Evolutionary conservation across 83 land plant species (phyloP).

Genomic region (Picea abies): DNA sequence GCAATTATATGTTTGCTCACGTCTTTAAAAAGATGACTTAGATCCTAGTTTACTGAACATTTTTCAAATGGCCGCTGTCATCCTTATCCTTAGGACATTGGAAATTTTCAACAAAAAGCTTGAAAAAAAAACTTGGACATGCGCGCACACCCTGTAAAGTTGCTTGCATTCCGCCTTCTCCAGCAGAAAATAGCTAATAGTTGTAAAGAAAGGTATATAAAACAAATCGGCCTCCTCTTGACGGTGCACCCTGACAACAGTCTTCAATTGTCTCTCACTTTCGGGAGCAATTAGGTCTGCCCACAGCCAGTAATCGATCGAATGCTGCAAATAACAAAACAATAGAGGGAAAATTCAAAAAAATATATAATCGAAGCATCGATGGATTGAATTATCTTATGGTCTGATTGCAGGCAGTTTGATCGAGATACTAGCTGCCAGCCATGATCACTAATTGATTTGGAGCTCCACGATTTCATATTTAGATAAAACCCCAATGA

Average conservation of each 20-base stretch:
- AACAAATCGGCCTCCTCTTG: conserved; percentile 92
- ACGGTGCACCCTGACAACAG: conserved; percentile 69
- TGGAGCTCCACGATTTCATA: neutral
- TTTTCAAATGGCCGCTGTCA: no score
- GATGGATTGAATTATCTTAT: neutral
- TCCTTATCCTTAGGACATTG: no score
- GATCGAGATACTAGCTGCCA: no score
- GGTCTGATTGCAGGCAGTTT: neutral
- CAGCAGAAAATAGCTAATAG: conserved; percentile 90
- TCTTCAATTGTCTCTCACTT: conserved; percentile 67
- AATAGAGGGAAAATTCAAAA: neutral
- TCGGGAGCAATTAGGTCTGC: conserved; percentile 92
- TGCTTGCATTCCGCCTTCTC: conserved; percentile 83
- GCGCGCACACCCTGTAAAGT: conserved; percentile 94
- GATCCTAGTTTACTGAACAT: neutral
- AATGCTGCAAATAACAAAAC: conserved; percentile 68
- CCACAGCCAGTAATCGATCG: conserved; percentile 93
- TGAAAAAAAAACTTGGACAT: conserved; percentile 48
- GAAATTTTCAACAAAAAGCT: neutral
- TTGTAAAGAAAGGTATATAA: conserved; percentile 95
- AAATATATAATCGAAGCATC: neutral
- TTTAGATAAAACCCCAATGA: neutral
- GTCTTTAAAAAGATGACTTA: neutral
- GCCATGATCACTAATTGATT: no score
- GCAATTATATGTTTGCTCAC: no score